A percentile compares a stretch with the other conserved stretches of the same genome.
Evolutionary conservation across 1,284 basidiomycete species (phyloP).

Genomic region (Heterobasidion annosum): DNA sequence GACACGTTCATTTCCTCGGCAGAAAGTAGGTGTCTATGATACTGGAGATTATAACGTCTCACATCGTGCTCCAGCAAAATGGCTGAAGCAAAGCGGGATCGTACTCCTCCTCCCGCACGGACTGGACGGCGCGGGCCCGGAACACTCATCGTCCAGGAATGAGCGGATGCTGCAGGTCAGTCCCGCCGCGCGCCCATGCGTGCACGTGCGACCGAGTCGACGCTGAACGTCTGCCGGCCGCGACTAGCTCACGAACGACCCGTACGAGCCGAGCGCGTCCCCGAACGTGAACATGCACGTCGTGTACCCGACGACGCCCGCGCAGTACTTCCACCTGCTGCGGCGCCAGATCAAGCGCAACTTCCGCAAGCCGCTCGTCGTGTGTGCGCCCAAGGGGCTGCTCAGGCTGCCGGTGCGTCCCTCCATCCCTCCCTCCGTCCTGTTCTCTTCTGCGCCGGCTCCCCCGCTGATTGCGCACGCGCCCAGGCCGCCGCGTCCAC

Average conservation of each 20-base stretch:
- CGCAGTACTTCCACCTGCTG: constrained; percentile 85
- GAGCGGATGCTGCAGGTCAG: constrained; percentile 78
- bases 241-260: constrained; percentile 61
- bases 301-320: constrained; percentile 79
- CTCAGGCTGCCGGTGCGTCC: constrained; percentile 65
- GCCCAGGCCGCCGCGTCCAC: constrained; percentile 66
- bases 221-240: not conserved
- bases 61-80: constrained; percentile 57
- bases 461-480: too few species aligned
- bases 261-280: constrained; percentile 32
- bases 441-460: too few species aligned
- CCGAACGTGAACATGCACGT: constrained; percentile 74
- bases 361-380: constrained; percentile 77
- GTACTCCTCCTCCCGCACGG: constrained; percentile 83
- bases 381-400: constrained; percentile 78
- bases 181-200: too few species aligned
- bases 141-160: constrained; percentile 81
- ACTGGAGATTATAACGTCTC: constrained; percentile 2
- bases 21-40: constrained; percentile 52
- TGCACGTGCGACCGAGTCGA: constrained; percentile 4
- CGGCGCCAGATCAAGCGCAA: constrained; percentile 77
- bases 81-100: constrained; percentile 87
- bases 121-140: constrained; percentile 84
- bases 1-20: constrained; percentile 81
- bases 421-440: not conserved